Base-by-base conservation (phyloP, 2,329 filamentous ascomycete species). In the Monilinia fructicola region DNA sequence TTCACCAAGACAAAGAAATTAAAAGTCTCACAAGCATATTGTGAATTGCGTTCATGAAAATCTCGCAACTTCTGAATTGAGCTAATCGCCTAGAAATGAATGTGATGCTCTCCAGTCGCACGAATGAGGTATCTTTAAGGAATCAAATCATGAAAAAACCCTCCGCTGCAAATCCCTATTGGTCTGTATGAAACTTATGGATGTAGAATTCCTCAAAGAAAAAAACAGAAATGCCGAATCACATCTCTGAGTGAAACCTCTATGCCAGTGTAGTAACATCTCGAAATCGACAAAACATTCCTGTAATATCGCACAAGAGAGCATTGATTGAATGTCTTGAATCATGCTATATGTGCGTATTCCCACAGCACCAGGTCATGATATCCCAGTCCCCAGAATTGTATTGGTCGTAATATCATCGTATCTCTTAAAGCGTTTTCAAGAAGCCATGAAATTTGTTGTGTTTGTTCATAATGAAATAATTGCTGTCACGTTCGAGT, bases 51-150 rank as follows among this genome's bases (percentile, higher is more conserved):
- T 60, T 38, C 28, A 50, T 35, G 35, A 50, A 50, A 50, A 14
- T 60, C 56, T 60, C 31, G 56, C 31, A 60, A 48, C 56, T 50
- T 60, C 56, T 60, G 44, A 21, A 60, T 60, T 60, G 44, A 60
- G 56, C 56, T 60, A 60, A 26, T 50, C 28, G 44, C 12, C 42
- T 44, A 38, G 28, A 60, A 60, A 60, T 50, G 35, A 60, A 44
- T 60, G 14, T 35, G 21, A 38, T 38, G 56, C 56, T 38, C 44
- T 60, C 16, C 7, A 35, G 21, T 14, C 18, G 56, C 56, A 60
- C 28, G 23, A 60, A 60, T 12, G 46, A 48, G 56, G 56, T 60
- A 50, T 50, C 56, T 50, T 50, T 44, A 60, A 50, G 56, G 46
- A 60, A 60, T 50, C 28, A 60, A 59, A 38, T 38, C 46, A 28